Percentiles rank a stretch among this genome's conserved stretches.
Evolutionary conservation across 176 grass and related monocot species (phyloP).

Genomic region (Triticum monococcum): DNA sequence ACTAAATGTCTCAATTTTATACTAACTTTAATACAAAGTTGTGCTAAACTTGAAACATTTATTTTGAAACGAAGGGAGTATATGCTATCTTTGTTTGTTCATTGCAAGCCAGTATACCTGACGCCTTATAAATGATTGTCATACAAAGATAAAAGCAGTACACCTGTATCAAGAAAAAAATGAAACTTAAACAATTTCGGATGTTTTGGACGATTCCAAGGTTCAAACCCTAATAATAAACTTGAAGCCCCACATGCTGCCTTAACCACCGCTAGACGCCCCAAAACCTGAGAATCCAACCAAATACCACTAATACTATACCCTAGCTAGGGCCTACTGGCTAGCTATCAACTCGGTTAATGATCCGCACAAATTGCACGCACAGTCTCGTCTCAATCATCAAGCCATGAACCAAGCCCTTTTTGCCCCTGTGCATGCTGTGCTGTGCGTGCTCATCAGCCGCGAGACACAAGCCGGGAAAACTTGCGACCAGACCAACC

Average conservation of each 20-base stretch:
- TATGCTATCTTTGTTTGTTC: neutral
- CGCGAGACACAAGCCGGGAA: constrained; percentile 43
- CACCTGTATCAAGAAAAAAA: constrained; percentile 1
- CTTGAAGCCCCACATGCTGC: constrained; percentile 35
- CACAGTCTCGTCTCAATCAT: neutral
- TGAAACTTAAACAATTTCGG: neutral
- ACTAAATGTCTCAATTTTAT: no score
- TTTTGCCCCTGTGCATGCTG: neutral
- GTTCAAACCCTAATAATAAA: constrained; percentile 14
- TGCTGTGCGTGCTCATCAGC: constrained; percentile 19
- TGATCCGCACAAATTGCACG: neutral
- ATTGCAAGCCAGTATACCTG: neutral
- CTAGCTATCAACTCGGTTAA: neutral
- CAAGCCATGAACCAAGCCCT: neutral
- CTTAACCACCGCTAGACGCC: constrained; percentile 34
- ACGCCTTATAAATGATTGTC: constrained; percentile 24
- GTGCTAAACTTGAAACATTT: no score
- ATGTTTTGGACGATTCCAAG: constrained; percentile 1
- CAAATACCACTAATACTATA: neutral
- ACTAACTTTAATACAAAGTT: no score
- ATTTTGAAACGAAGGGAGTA: neutral
- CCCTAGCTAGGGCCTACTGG: neutral
- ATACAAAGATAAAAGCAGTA: neutral
- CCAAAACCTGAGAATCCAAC: constrained; percentile 17
- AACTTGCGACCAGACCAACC: constrained; percentile 23